Base-by-base conservation (phyloP, 306 rosid species). In the Sicyos baderoa region DNA sequence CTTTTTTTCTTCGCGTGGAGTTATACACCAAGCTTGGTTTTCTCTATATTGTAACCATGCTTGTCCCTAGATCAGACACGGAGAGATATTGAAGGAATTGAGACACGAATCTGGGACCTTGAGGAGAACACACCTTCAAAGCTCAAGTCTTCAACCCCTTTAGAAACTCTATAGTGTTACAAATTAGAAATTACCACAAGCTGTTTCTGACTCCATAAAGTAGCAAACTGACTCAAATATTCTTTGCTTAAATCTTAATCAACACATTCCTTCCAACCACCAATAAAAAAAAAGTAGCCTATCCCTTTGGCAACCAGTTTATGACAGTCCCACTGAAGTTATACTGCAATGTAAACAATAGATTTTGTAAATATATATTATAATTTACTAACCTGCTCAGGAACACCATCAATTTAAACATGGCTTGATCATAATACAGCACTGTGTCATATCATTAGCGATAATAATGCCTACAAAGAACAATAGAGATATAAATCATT, bases 351-450 rank as follows among this genome's bases (percentile, higher is more conserved):
- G 32, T 61, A 61, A 61, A 61, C 4, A 48, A 35, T 35, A 61
- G 23, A 35, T 35, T 35, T 61, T 21, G 14, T 16, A 7, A 4
- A 60, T 60, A 32, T 32, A 2, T 8, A n/a, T n/a, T 16, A 60
- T n/a, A 60, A 10, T 1, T 27, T 27, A 1, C 32, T 27, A 27
- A 27, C 32, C 22, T 47, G 51, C 57, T 32, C 10, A 15, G 47
- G 47, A 60, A 32, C 66, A 60, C 66, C 66, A 15, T 60, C 23
- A 60, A 60, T 60, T 60, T 16, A 60, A 13, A 29, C 32, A 27
- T 3, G 32, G 32, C 32, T 3, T 27, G 32, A 27, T 27, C 32
- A 27, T 27, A 27, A 27, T 27, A 27, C 32, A 27, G 32, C 3
- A 27, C 32, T 27, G 32, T 27, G 32, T 27, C 32, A 27, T 27